Base-by-base conservation (phyloP, 192 early-diverging fungal genomes). In the Glomus cerebriforme region DNA sequence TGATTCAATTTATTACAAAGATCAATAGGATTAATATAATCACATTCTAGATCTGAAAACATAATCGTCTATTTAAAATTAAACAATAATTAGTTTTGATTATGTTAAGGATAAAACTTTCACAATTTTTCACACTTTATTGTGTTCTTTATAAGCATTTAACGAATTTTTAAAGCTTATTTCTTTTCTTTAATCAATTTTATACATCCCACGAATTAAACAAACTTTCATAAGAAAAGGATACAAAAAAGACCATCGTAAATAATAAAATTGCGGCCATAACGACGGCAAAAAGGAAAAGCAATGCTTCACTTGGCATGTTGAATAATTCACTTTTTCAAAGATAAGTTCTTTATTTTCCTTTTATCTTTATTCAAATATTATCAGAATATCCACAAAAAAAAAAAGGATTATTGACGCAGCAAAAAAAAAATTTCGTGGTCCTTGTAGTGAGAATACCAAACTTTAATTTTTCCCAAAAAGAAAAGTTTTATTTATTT, bases 21-120 rank as follows among this genome's bases (percentile, higher is more conserved):
- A 83, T 99, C 98, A 80, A 99, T 99, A 15, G 98, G 98, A 84
- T 99, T 99, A 87, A 99, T 97, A 87, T 99, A 99, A 81, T 99
- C 98, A 86, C 94, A 96, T 88, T 99, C 94, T 74, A 97, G 29
- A 79, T 87, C 86, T 47, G 86, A 87, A 79, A 85, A 87, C 86
- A 87, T 87, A 75, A 87, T 87, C 24, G 86, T 82, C 85, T 86
- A 79, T 32, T n/a, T 73, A 45, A 5, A 58, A 70, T 32, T 43
- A 26, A n/a, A 68, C 26, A 31, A 37, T 45, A 22, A 45, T 31
- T n/a, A n/a, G n/a, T n/a, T n/a, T n/a, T n/a, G n/a, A 78, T 60
- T 47, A 65, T 69, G 59, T 22, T 59, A n/a, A n/a, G 19, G 24
- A 59, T 59, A 19, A 13, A 27, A 4, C 7, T 3, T 17, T 62